Evolutionary conservation across 306 rosid species (phyloP), one percentile per base, ranked within the genome.

Genomic region (Glycine tomentella): DNA sequence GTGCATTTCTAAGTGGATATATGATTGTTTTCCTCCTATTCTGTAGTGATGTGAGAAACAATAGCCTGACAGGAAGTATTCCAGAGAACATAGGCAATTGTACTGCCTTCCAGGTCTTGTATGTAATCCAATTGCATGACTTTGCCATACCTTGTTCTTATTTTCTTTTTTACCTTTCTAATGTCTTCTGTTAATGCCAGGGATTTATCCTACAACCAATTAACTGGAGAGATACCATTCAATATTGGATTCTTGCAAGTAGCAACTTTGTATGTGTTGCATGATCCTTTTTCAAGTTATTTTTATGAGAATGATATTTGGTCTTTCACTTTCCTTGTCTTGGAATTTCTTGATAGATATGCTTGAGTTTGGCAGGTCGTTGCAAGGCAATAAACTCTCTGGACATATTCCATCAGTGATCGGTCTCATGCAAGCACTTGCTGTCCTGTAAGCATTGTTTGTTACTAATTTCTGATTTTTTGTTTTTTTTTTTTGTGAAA

Each of bases 341-440:
- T 7, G 74, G 42, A 69, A 25, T 25, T 25, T 25, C 20, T 75
- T 77, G 68, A 74, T 67, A 11, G 34, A 6, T 83, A 72, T 75
- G 59, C 83, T 58, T 67, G 73, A 36, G 4, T 56, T 75, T 40
- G 52, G 84, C 72, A 96, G 99, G 84, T 96, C 99, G 53, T 79
- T 96, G 82, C 99, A 96, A 87, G 97, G 97, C 31, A 96, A 96
- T 81, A 85, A 71, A 87, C 97, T 96, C 50, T 89, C 97, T 6
- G 99, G 99, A 16, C 80, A 66, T 53, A 92, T 96, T 57, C 99
- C 99, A 49, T 85, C 98, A 0, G 99, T 96, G 78, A 87, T 93
- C 3, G 99, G 99, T 63, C 89, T 96, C 87, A 96, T 96, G 99
- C 99, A 96, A 87, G 99, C 98, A 66, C 98, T 96, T 16, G 97